Percentiles rank a stretch among this genome's conserved stretches.
These are phyloP conservation scores for Daedalea quercina DNA, from an alignment of 768 basidiomycete species.

Conservation along the genomic window DNA sequence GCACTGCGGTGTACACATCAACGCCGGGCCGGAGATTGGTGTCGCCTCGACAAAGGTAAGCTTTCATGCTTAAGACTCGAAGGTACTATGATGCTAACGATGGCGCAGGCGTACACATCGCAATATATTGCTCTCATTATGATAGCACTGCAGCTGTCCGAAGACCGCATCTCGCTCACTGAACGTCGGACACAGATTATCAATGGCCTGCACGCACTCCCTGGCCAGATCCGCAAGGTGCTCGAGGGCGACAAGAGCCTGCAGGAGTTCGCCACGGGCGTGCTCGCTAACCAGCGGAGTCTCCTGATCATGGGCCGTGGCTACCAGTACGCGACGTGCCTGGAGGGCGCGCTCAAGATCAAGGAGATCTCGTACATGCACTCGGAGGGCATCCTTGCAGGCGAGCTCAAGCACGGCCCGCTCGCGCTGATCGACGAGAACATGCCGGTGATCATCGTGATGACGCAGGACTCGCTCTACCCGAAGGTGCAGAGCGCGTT, in stretches of 20 bases:
- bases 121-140: constrained; percentile 98
- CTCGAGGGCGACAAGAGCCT: constrained; percentile 72
- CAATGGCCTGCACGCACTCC: constrained; percentile 85
- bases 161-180: constrained; percentile 92
- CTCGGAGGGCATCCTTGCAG: constrained; percentile 88
- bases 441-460: constrained; percentile 98
- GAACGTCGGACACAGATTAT: constrained; percentile 92
- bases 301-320: constrained; percentile 96
- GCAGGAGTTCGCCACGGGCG: constrained; percentile 78
- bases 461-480: constrained; percentile 98
- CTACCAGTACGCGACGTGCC: constrained; percentile 97
- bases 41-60: constrained; percentile 94
- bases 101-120: constrained; percentile 83
- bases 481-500: constrained; percentile 97
- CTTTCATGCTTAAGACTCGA: neutral
- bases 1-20: constrained; percentile 99
- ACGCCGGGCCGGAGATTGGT: constrained; percentile 97
- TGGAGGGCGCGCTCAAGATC: constrained; percentile 98
- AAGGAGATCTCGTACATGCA: constrained; percentile 98
- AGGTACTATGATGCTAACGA: neutral
- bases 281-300: constrained; percentile 72
- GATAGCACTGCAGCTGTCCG: constrained; percentile 97
- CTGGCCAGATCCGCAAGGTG: constrained; percentile 81
- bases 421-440: constrained; percentile 97
- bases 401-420: constrained; percentile 98